Evolutionary conservation across 495 filamentous ascomycete species (phyloP), one percentile per base, ranked within the genome.

Genomic region (Elasticomyces elasticus): DNA sequence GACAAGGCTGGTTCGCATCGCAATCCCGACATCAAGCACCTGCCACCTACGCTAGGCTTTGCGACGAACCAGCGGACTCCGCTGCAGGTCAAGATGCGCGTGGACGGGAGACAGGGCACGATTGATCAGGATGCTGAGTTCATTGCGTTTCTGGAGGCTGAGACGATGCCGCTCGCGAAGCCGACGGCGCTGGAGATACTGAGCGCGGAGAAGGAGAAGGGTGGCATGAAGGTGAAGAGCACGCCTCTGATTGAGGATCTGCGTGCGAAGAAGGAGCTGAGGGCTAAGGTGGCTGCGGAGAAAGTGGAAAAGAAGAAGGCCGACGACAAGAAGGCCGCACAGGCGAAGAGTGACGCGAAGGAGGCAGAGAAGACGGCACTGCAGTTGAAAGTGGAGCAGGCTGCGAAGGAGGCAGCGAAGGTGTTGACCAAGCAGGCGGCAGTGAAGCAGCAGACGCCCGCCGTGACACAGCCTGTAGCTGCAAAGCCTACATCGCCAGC

Each of bases 41-140:
- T 61, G 3, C 86, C 84, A 15, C 89, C 89, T 0, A 73, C 76
- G 10, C 71, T 95, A 13, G 90, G 96, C 62, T 85, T 87, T 62
- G 79, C 92, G 23, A 79, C 85, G 2, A 92, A 89, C 67, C 84
- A 86, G 47, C 86, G 87, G 59, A 76, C 84, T 0, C 88, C 94
- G 15, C 74, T 74, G 6, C 41, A 48, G 31, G 85, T 82, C 55
- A 83, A 76, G 61, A 74, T 74, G 33, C 82, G 87, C 22, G 78
- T 79, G 43, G 92, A 98, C 74, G 79, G 79, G 54, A 82, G 91
- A 2, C 87, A 94, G 66, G 92, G 94, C 40, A 94, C 87, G 5
- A 96, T 98, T 54, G 92, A 98, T 60, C 88, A 91, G 62, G 92
- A 98, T 65, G 80, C 84, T 0, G 92, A 97, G 52, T 97, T 97